phyloP scores from a whole-genome alignment of 768 basidiomycete genomes.

The Galerina marginata region DNA sequence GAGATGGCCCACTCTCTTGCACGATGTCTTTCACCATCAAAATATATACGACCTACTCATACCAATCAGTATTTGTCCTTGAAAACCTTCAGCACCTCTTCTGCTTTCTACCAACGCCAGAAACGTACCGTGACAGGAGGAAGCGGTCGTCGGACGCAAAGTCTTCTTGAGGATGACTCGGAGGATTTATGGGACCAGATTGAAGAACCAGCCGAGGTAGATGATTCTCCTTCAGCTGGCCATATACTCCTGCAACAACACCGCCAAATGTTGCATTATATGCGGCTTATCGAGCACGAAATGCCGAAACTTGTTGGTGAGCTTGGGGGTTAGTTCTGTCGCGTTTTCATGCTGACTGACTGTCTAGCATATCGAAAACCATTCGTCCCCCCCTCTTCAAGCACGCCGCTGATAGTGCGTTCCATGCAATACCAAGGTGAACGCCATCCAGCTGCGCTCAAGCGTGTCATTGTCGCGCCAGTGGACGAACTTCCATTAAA shows the following conservation, averaged over 20 bases:
- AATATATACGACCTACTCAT: constrained; percentile 8
- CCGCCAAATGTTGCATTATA: constrained; percentile 73
- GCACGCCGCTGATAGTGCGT: constrained; percentile 70
- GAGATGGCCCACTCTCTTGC: constrained; percentile 21
- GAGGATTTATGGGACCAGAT: constrained; percentile 51
- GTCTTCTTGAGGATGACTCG: constrained; percentile 44
- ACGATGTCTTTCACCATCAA: constrained; percentile 20
- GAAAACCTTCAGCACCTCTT: constrained; percentile 22
- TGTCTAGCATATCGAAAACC: constrained; percentile 79
- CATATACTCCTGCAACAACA: constrained; percentile 79
- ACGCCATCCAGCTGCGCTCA: constrained; percentile 70
- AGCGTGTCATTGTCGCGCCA: constrained; percentile 76
- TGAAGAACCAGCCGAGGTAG: constrained; percentile 49
- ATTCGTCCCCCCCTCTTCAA: constrained; percentile 68
- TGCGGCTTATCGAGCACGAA: constrained; percentile 88
- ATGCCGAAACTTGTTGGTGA: constrained; percentile 85
- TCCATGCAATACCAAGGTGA: constrained; percentile 81
- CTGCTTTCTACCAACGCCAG: constrained; percentile 19
- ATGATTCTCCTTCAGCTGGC: constrained; percentile 73
- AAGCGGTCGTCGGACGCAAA: constrained; percentile 38
- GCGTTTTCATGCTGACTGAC: neutral
- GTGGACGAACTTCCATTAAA: constrained; percentile 75
- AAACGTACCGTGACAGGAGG: constrained; percentile 18
- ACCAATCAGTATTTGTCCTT: neutral
- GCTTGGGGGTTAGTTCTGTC: constrained; percentile 14